Conservation (phyloP, 2,329 filamentous ascomycete genomes). For the Monilinia aucupariae region DNA sequence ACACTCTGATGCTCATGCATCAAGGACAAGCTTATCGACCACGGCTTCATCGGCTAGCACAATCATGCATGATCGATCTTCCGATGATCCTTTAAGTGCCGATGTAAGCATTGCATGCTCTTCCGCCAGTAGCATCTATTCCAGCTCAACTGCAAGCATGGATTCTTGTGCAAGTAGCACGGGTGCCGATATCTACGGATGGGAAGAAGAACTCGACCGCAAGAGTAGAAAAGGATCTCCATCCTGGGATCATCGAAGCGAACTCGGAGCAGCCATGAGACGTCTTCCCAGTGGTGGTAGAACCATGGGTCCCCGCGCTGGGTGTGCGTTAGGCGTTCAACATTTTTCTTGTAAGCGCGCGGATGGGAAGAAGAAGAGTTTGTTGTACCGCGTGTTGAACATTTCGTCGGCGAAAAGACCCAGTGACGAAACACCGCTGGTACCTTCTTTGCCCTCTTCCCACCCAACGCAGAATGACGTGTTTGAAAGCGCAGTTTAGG, state of each 20-base stretch:
- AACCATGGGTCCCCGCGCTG: constrained; percentile 21
- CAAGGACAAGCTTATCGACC: constrained; percentile 28
- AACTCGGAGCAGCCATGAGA: constrained; percentile 18
- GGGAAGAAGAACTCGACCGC: constrained; percentile 46
- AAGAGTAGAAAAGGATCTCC: constrained; percentile 27
- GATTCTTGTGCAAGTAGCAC: constrained; percentile 29
- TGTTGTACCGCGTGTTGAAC: constrained; percentile 31
- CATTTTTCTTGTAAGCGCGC: constrained; percentile 19
- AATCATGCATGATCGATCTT: constrained; percentile 25
- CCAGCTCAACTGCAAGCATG: constrained; percentile 31
- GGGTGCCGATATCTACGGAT: constrained; percentile 46
- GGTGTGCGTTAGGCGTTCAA: constrained; percentile 2
- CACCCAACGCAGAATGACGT: not conserved
- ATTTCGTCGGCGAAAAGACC: constrained; percentile 18
- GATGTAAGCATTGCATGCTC: constrained; percentile 35
- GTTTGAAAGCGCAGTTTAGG: not conserved
- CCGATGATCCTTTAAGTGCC: constrained; percentile 22
- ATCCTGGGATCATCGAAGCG: constrained; percentile 22
- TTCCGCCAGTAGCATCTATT: constrained; percentile 32
- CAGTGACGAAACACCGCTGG: not conserved
- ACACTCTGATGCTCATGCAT: constrained; percentile 26
- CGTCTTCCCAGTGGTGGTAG: constrained; percentile 25
- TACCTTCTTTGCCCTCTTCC: constrained; percentile 1
- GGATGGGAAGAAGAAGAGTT: constrained; percentile 29
- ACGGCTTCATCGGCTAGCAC: constrained; percentile 26